Percentiles rank a stretch among this genome's conserved stretches.
Conservation (phyloP, 768 basidiomycete species). For the Cyclocybe aegerita region DNA sequence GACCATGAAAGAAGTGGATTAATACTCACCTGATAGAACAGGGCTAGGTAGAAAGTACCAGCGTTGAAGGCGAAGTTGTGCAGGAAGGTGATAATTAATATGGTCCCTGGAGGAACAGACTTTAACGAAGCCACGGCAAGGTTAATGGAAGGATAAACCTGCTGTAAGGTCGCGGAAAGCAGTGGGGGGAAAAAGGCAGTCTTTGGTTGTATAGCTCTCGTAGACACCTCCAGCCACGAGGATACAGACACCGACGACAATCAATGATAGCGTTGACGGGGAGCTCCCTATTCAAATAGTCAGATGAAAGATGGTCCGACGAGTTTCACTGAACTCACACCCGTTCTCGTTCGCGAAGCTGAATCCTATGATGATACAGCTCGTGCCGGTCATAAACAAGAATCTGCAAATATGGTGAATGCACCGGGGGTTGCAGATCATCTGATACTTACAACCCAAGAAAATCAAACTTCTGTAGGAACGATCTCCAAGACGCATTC, state of each 20-base stretch:
- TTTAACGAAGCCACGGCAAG: conserved; percentile 14
- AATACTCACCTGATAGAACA: conserved; percentile 72
- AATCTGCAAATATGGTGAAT: conserved; percentile 37
- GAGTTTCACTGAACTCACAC: conserved; percentile 48
- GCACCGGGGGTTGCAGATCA: not conserved
- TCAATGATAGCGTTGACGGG: conserved; percentile 58
- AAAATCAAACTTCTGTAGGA: conserved; percentile 69
- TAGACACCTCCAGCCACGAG: conserved; percentile 64
- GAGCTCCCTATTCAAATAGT: conserved; percentile 51
- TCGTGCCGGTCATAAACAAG: conserved; percentile 75
- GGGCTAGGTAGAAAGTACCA: conserved; percentile 82
- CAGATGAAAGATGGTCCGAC: conserved; percentile 9
- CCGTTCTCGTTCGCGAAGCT: conserved; percentile 69
- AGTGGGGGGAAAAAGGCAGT: conserved; percentile 69
- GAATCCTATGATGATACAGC: conserved; percentile 75
- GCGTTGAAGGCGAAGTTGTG: conserved; percentile 84
- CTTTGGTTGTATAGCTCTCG: conserved; percentile 64
- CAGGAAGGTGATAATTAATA: conserved; percentile 70
- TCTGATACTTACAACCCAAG: conserved; percentile 62
- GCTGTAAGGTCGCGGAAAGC: conserved; percentile 61
- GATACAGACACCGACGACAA: conserved; percentile 53
- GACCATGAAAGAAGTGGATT: conserved; percentile 9
- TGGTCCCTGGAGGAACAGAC: conserved; percentile 44
- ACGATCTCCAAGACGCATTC: conserved; percentile 54
- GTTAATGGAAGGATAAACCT: conserved; percentile 38